Conservation (phyloP, 106 monocot species). For the Allium fistulosum region DNA sequence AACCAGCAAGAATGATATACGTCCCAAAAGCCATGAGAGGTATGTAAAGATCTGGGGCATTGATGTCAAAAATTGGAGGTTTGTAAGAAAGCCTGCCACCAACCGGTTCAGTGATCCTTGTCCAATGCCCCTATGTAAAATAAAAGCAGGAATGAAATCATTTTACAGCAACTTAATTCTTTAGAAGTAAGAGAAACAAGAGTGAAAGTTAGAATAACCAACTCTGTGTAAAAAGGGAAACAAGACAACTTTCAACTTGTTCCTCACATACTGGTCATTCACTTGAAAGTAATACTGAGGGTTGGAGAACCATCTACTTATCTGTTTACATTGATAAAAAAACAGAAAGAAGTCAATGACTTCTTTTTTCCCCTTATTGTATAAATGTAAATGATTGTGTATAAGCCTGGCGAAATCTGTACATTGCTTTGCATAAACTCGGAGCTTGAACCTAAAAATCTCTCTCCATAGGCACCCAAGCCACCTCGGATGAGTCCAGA, state of each 20-base stretch:
- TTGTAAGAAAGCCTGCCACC: constrained; percentile 38
- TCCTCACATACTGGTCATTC: constrained; percentile 22
- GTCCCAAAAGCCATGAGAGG: constrained; percentile 42
- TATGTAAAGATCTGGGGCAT: constrained; percentile 30
- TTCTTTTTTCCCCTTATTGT: background rate
- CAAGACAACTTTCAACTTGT: constrained; percentile 21
- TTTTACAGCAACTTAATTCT: background rate
- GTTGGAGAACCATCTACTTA: constrained; percentile 33
- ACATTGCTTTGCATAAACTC: constrained; percentile 44
- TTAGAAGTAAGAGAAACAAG: background rate
- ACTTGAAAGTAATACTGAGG: constrained; percentile 33
- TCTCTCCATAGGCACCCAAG: constrained; percentile 23
- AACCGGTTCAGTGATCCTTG: constrained; percentile 33
- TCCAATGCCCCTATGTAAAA: constrained; percentile 29
- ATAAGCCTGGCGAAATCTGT: background rate
- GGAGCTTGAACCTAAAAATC: constrained; percentile 20
- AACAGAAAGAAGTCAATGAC: background rate
- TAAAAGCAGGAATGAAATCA: background rate
- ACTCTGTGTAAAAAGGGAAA: constrained; percentile 36
- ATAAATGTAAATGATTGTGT: background rate
- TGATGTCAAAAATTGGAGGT: constrained; percentile 32
- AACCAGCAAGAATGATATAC: constrained; percentile 27
- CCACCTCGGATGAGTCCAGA: constrained; percentile 34
- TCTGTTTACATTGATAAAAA: constrained; percentile 18
- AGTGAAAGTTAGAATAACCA: background rate